Conservation (phyloP, 306 rosid species). For the Cucurbita pepo region DNA sequence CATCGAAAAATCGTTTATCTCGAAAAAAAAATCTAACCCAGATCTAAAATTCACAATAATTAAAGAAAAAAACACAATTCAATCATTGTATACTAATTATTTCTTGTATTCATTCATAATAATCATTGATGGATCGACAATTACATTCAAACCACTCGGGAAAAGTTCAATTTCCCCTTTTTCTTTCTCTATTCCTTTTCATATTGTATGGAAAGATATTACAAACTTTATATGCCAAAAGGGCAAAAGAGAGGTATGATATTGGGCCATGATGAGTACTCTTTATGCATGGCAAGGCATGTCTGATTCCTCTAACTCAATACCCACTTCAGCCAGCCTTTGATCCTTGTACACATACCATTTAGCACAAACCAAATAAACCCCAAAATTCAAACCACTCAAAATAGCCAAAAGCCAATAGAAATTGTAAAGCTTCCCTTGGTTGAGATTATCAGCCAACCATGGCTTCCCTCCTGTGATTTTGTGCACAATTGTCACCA, state of each 20-base stretch:
- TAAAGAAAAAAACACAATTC: background rate
- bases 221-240: background rate
- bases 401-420: slow-evolving; percentile 69
- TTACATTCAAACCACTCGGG: background rate
- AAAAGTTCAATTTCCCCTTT: background rate
- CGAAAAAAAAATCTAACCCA: background rate
- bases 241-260: background rate
- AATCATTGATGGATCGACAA: background rate
- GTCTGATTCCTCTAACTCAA: slow-evolving; percentile 39
- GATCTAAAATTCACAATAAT: background rate
- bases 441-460: slow-evolving; percentile 61
- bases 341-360: slow-evolving; percentile 82
- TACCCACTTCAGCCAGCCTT: slow-evolving; percentile 49
- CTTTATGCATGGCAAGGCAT: slow-evolving; percentile 22
- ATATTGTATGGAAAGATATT: background rate
- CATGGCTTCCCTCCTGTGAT: slow-evolving; percentile 49
- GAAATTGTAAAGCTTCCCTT: slow-evolving; percentile 69
- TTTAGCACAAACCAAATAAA: slow-evolving; percentile 51
- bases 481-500: slow-evolving; percentile 58
- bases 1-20: background rate
- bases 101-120: background rate
- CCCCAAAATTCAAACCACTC: slow-evolving; percentile 46
- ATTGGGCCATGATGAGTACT: background rate
- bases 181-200: background rate
- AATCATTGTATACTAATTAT: background rate